Evolutionary conservation across 495 filamentous ascomycete species (phyloP).

Genomic region (Xylaria bambusicola): DNA sequence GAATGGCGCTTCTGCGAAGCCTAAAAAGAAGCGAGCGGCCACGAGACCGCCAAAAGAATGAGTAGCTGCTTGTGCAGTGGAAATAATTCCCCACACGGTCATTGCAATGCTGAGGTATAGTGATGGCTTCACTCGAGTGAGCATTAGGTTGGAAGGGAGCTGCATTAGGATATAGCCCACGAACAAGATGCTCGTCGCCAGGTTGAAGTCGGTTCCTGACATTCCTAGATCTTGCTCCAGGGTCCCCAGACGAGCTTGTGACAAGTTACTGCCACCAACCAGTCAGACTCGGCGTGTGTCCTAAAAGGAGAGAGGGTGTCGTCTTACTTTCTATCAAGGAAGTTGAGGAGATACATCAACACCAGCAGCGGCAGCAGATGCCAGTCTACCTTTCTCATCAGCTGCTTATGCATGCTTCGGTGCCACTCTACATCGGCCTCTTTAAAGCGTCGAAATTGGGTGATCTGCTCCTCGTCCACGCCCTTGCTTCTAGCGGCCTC

Average conservation of each 20-base stretch:
- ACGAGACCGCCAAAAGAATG: conserved; percentile 58
- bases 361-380: conserved; percentile 45
- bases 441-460: conserved; percentile 28
- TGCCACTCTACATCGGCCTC: conserved; percentile 31
- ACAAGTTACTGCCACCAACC: conserved; percentile 34
- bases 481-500: conserved; percentile 10
- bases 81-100: conserved; percentile 64
- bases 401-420: conserved; percentile 21
- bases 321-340: conserved; percentile 44
- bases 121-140: conserved; percentile 43
- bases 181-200: conserved; percentile 59
- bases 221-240: conserved; percentile 50
- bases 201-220: conserved; percentile 52
- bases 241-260: conserved; percentile 45
- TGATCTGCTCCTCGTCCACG: conserved; percentile 26
- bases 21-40: conserved; percentile 63
- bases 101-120: conserved; percentile 53
- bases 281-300: conserved; percentile 1
- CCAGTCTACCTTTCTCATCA: conserved; percentile 45
- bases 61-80: conserved; percentile 55
- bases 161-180: conserved; percentile 59
- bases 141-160: conserved; percentile 57
- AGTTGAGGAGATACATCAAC: conserved; percentile 48
- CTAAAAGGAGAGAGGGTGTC: background rate
- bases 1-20: conserved; percentile 61